Evolutionary conservation across 495 filamentous ascomycete genomes (phyloP).

Genomic region (Neurospora pannonica): DNA sequence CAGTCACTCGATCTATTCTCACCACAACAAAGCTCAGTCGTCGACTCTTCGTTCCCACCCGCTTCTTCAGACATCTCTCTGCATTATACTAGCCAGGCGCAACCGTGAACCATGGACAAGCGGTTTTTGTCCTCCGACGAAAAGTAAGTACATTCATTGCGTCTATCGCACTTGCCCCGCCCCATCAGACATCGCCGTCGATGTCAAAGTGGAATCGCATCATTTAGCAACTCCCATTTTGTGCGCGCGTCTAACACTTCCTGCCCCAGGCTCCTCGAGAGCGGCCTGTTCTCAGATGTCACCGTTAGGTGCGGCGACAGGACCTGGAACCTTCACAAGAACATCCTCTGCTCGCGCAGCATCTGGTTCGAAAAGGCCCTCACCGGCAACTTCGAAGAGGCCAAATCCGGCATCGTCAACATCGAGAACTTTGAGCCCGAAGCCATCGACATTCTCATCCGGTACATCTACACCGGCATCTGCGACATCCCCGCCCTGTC

Average conservation of each 20-base stretch:
- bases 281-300: conserved; percentile 20
- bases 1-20: not conserved
- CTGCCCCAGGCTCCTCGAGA: conserved; percentile 15
- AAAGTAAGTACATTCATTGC: not conserved
- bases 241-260: too few species aligned
- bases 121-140: conserved; percentile 9
- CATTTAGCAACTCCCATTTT: too few species aligned
- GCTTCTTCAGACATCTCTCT: not conserved
- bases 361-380: conserved; percentile 21
- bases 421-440: conserved; percentile 15
- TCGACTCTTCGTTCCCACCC: not conserved
- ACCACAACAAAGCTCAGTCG: not conserved
- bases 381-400: conserved; percentile 15
- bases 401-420: conserved; percentile 9
- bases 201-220: too few species aligned
- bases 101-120: conserved; percentile 5
- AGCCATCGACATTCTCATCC: conserved; percentile 12
- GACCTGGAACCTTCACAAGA: conserved; percentile 21
- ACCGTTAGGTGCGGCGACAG: conserved; percentile 12
- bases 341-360: conserved; percentile 21
- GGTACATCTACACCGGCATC: conserved; percentile 20
- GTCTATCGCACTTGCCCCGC: too few species aligned
- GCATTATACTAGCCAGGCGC: not conserved
- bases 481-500: conserved; percentile 13
- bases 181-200: not conserved